Evolutionary conservation across 2,329 filamentous ascomycete genomes (phyloP).

Genomic region (Fusarium nematophilum): DNA sequence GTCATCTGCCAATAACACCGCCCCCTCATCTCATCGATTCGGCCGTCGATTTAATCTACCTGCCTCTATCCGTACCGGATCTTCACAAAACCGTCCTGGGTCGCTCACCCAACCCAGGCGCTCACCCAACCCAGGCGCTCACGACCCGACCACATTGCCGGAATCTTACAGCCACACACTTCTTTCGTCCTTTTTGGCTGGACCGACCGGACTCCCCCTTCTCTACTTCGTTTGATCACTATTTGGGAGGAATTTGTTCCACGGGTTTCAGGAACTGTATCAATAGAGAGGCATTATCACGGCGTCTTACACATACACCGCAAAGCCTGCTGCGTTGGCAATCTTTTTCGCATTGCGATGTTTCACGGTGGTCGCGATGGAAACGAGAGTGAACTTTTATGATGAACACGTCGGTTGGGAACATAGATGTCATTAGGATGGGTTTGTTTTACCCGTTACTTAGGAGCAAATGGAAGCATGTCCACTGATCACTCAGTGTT

Average conservation of each 20-base stretch:
- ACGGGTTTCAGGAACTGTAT: constrained; percentile 43
- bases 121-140: constrained; percentile 14
- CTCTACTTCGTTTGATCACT: constrained; percentile 30
- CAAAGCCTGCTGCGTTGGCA: constrained; percentile 24
- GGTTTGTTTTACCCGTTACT: constrained; percentile 25
- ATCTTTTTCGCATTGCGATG: constrained; percentile 9
- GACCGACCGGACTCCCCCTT: constrained; percentile 41
- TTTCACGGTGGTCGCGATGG: constrained; percentile 11
- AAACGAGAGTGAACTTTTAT: constrained; percentile 31
- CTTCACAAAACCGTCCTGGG: constrained; percentile 13
- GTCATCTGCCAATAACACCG: constrained; percentile 20
- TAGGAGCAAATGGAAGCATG: constrained; percentile 39
- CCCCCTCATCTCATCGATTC: constrained; percentile 7
- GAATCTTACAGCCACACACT: constrained; percentile 25
- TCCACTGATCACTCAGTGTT: constrained; percentile 45
- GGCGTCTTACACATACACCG: constrained; percentile 43
- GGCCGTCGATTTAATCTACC: constrained; percentile 36
- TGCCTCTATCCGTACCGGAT: constrained; percentile 39
- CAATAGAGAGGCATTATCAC: constrained; percentile 45
- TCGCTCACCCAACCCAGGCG: too few species aligned
- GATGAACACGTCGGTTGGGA: constrained; percentile 45
- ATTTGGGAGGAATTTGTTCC: constrained; percentile 40
- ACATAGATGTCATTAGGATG: constrained; percentile 44
- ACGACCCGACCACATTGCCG: constrained; percentile 20
- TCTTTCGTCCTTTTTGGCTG: constrained; percentile 40